Base-by-base conservation (phyloP, 2,329 filamentous ascomycete genomes). In the Aspergillus jensenii region DNA sequence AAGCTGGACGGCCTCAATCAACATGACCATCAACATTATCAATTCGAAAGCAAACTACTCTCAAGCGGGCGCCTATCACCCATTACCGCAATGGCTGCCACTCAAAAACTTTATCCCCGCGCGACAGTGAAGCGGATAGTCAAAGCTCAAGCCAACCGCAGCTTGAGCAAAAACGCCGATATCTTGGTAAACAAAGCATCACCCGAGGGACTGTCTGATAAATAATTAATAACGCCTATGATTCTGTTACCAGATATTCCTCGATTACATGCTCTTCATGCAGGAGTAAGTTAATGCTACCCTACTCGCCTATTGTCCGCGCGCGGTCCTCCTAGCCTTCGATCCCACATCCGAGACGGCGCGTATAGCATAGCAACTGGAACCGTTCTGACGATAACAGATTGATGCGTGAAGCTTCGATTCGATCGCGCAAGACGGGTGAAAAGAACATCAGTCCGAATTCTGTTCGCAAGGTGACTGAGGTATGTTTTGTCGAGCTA, bases 71-170 rank as follows among this genome's bases (percentile, higher is more conserved):
- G 2, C 19, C 40, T 17, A 4, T 17, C n/a, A 6, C 14, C 37
- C 31, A n/a, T n/a, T 17, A 27, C 55, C 12, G 17, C n/a, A 11
- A 88, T 87, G 83, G 85, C 84, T 52, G 78, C 84, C 12, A 81
- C 85, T 21, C 87, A 88, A 69, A 93, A 91, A 66, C 81, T 90
- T 14, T 96, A 96, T 69, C 92, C 92, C 11, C 87, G 92, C 62
- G 87, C 86, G 17, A 95, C 90, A 0, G 82, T 96, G 67, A 95
- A 92, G 76, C 93, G 92, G 75, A 93, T 96, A 59, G 82, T 96
- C 68, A 96, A 96, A 77, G 91, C 91, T 17, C 91, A 96, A 74
- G 89, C 91, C 8, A 89, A 90, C 62, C 87, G 88, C 71, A 89
- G 84, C 63, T 76, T 96, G 62, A 91, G 88, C 79, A 95, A 91